Evolutionary conservation across 495 filamentous ascomycete species (phyloP).

Genomic region (Astrothelium subdiscretum): DNA sequence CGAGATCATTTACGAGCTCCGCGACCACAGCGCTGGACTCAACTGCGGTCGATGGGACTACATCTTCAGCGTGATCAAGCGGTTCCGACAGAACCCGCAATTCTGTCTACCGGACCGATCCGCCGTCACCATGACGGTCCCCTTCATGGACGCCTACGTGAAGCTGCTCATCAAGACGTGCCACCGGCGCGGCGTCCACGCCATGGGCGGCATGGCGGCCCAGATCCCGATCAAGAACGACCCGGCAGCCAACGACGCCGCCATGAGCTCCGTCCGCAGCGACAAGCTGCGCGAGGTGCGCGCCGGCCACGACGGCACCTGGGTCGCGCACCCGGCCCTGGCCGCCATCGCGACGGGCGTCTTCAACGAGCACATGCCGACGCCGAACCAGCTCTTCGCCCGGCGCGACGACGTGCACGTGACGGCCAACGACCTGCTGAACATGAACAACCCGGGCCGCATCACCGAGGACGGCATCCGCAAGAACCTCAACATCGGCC

Average conservation of each 20-base stretch:
- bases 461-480: slow-evolving; percentile 94
- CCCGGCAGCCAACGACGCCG: slow-evolving; percentile 75
- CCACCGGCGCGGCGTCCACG: slow-evolving; percentile 88
- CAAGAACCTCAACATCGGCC: slow-evolving; percentile 95
- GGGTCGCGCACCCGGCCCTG: slow-evolving; percentile 95
- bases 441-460: slow-evolving; percentile 93
- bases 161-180: slow-evolving; percentile 96
- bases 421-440: slow-evolving; percentile 80
- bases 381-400: slow-evolving; percentile 89
- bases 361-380: slow-evolving; percentile 99
- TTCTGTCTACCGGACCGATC: slow-evolving; percentile 91
- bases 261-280: slow-evolving; percentile 84
- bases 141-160: slow-evolving; percentile 98
- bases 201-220: slow-evolving; percentile 98
- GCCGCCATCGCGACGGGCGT: slow-evolving; percentile 80
- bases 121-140: slow-evolving; percentile 92
- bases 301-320: slow-evolving; percentile 91
- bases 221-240: slow-evolving; percentile 98
- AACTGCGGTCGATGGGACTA: slow-evolving; percentile 99
- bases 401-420: slow-evolving; percentile 85
- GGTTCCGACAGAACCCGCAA: slow-evolving; percentile 86
- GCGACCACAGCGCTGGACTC: slow-evolving; percentile 88
- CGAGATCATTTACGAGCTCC: slow-evolving; percentile 99
- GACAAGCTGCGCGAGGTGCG: slow-evolving; percentile 95
- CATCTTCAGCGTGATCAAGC: slow-evolving; percentile 99